Base-by-base conservation (phyloP, 495 filamentous ascomycete genomes). In the Annulohypoxylon maeteangense region DNA sequence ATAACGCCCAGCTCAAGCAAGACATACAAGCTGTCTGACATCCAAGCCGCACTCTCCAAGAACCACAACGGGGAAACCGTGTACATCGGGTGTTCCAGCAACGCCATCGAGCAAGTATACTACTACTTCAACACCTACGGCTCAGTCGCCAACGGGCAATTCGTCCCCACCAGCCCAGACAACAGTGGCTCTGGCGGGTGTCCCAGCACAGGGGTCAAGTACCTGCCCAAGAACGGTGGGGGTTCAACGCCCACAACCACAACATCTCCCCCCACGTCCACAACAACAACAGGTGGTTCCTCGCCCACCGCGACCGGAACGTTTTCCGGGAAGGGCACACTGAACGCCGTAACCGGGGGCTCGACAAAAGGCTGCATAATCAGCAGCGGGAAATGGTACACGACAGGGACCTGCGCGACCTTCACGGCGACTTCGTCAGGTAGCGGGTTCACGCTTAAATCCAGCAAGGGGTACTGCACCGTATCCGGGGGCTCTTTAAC, bases 91-190 rank as follows among this genome's bases (percentile, higher is more conserved):
- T 94, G 92, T 75, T 76, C 78, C 16, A 80, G 81, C 23, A 75
- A 81, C 31, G 64, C 65, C 25, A 78, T 96, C 31, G 88, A 92
- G 65, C 88, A 95, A 78, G 85, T 92, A 20, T 94, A 90, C 87
- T 95, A 95, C 76, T 86, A 89, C 72, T 95, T 88, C 81, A 89
- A 93, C 68, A 87, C 94, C 12, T 82, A 84, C 36, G 93, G 93
- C 23, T 87, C 84, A 40, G 78, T 94, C 16, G 89, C 91, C 72
- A 88, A 82, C 2, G 93, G 92, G 14, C 76, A 85, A 34, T 95
- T 94, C 77, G 81, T 91, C 31, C 77, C 91, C 10, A 48, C 73
- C 12, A 60, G 55, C 22, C 75, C 75, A 8, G 70, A 75, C 22
- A 74, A 67, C n/a, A 48, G 62, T 6, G 70, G 64, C 31, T 62